Conservation (phyloP, 306 rosid genomes). For the Cajanus cajan region DNA sequence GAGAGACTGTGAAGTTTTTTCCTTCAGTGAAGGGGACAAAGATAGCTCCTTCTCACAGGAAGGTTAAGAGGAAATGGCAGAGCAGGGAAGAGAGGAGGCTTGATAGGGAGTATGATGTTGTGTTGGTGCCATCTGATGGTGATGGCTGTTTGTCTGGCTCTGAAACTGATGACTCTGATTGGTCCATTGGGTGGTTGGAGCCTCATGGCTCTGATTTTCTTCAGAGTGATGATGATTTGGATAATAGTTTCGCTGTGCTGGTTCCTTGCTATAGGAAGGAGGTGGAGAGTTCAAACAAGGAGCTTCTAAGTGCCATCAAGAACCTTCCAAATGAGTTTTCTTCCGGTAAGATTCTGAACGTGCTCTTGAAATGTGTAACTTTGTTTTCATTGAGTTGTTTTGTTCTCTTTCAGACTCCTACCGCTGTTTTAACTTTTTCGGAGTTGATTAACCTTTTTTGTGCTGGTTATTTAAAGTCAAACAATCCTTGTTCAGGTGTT, state of each 20-base stretch:
- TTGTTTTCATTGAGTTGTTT: not conserved
- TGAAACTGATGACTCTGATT: constrained; percentile 85
- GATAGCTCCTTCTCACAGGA: constrained; percentile 50
- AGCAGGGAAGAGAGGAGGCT: constrained; percentile 71
- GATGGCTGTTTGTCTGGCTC: constrained; percentile 59
- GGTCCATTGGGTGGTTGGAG: constrained; percentile 93
- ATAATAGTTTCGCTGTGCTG: constrained; percentile 75
- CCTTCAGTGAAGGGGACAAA: constrained; percentile 58
- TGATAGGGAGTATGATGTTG: constrained; percentile 76
- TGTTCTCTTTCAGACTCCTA: constrained; percentile 9
- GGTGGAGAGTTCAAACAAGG: constrained; percentile 53
- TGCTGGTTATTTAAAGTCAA: constrained; percentile 21
- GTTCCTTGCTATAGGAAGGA: constrained; percentile 86
- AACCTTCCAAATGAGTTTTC: constrained; percentile 66
- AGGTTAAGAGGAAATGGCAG: constrained; percentile 64
- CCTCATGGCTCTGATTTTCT: constrained; percentile 81
- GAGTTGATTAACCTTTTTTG: constrained; percentile 9
- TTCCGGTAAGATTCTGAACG: constrained; percentile 53
- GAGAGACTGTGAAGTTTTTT: constrained; percentile 55
- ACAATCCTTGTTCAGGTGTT: constrained; percentile 24
- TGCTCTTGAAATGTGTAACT: not conserved
- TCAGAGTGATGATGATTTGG: constrained; percentile 56
- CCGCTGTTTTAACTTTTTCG: not conserved
- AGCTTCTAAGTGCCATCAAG: constrained; percentile 71
- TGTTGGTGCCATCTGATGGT: constrained; percentile 82